Percentiles rank a stretch among this genome's conserved stretches.
Evolutionary conservation across 192 early-diverging fungal genomes (phyloP).

Genomic region (Coemansia sp.): DNA sequence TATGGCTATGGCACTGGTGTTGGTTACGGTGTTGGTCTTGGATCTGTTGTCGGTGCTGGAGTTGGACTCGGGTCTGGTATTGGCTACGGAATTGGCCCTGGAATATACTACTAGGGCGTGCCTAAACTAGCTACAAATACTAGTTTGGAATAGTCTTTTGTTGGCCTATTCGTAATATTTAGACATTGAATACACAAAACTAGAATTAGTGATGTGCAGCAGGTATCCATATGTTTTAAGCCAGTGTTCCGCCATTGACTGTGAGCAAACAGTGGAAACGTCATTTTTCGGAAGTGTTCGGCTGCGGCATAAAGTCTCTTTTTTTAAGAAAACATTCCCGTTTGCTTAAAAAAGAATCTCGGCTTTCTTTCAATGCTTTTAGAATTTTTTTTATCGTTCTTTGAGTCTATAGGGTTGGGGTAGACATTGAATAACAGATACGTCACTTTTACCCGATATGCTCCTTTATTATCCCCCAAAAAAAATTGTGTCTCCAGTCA

Average conservation of each 20-base stretch:
- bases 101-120: background rate
- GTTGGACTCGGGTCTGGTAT: background rate
- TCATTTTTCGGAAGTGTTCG: background rate
- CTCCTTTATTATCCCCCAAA: background rate
- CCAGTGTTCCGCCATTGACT: background rate
- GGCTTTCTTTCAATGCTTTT: background rate
- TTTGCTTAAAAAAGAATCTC: background rate
- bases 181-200: background rate
- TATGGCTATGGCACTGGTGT: background rate
- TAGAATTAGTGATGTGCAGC: background rate
- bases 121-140: background rate
- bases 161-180: background rate
- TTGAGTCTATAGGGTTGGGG: conserved; percentile 1
- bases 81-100: background rate
- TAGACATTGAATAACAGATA: background rate
- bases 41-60: background rate
- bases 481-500: background rate
- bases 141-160: background rate
- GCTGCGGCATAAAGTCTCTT: background rate
- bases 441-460: background rate
- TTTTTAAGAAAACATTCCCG: background rate
- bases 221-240: background rate
- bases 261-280: background rate
- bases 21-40: background rate
- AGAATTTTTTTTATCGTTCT: background rate